phyloP scores from a whole-genome alignment of 176 grass and related monocot genomes.

The Eleusine coracana region DNA sequence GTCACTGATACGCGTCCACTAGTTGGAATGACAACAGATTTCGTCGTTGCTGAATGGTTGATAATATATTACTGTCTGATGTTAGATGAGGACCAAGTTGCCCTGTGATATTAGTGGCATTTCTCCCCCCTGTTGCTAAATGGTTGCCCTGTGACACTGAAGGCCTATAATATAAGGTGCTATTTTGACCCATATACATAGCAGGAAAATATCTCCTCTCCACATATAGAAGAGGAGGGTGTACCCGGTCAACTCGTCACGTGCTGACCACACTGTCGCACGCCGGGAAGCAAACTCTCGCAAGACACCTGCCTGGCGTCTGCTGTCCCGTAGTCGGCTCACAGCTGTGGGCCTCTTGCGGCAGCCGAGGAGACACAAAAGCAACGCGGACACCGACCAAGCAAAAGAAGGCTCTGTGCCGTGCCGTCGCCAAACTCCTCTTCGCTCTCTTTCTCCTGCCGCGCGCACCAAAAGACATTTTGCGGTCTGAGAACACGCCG shows the following conservation, averaged over 20 bases:
- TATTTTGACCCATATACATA: too few species aligned
- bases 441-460: not conserved
- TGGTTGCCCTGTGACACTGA: too few species aligned
- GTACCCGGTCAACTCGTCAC: not conserved
- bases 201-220: too few species aligned
- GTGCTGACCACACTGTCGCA: constrained; percentile 23
- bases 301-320: not conserved
- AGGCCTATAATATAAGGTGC: too few species aligned
- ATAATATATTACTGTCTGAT: too few species aligned
- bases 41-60: too few species aligned
- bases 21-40: too few species aligned
- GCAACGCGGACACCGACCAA: not conserved
- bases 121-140: too few species aligned
- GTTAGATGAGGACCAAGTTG: too few species aligned
- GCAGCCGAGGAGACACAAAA: not conserved
- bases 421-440: constrained; percentile 14
- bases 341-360: not conserved
- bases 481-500: not conserved
- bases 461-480: not conserved
- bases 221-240: not conserved
- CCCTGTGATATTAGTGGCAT: too few species aligned
- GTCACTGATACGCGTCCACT: too few species aligned
- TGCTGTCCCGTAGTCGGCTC: not conserved
- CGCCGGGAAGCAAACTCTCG: constrained; percentile 30
- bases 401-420: not conserved